A percentile compares a stretch with the other conserved stretches of the same genome.
Evolutionary conservation across 371 early-diverging fungal species (phyloP).

Genomic region (Rhizopus delemar): DNA sequence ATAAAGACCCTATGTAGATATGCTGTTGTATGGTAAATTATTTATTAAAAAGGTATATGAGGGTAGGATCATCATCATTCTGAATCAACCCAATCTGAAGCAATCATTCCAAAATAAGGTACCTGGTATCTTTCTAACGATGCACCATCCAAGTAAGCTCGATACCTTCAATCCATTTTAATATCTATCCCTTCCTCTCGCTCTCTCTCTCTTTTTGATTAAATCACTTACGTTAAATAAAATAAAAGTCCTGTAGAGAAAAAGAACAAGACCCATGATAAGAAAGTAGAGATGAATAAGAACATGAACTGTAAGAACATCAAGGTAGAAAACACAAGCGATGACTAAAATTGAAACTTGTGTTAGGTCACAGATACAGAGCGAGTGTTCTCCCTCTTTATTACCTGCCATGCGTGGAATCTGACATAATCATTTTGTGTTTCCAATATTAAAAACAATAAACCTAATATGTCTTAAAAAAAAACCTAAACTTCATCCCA

Average conservation of each 20-base stretch:
- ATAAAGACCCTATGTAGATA: too few relatives aligned
- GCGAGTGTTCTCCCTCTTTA: neutral
- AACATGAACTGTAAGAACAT: constrained; percentile 51
- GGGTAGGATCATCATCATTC: constrained; percentile 39
- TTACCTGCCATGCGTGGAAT: constrained; percentile 87
- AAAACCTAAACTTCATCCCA: constrained; percentile 1
- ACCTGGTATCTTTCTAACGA: constrained; percentile 61
- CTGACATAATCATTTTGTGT: constrained; percentile 81
- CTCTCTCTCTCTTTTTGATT: neutral
- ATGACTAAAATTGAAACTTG: constrained; percentile 32
- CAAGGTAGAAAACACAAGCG: constrained; percentile 38
- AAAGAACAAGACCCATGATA: constrained; percentile 63
- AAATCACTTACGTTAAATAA: constrained; percentile 49
- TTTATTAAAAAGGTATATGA: too few relatives aligned
- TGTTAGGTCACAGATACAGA: neutral
- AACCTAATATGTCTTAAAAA: constrained; percentile 45
- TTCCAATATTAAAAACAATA: constrained; percentile 73
- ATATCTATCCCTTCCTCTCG: neutral
- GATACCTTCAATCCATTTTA: constrained; percentile 39
- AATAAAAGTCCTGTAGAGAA: constrained; percentile 45
- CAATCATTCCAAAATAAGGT: constrained; percentile 62
- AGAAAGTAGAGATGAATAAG: constrained; percentile 50
- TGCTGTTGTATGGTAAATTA: too few relatives aligned
- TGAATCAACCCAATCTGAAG: constrained; percentile 63
- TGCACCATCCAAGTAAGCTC: constrained; percentile 66